phyloP scores from a whole-genome alignment of 148 eudicot species.

The Vaccinium macrocarpon region DNA sequence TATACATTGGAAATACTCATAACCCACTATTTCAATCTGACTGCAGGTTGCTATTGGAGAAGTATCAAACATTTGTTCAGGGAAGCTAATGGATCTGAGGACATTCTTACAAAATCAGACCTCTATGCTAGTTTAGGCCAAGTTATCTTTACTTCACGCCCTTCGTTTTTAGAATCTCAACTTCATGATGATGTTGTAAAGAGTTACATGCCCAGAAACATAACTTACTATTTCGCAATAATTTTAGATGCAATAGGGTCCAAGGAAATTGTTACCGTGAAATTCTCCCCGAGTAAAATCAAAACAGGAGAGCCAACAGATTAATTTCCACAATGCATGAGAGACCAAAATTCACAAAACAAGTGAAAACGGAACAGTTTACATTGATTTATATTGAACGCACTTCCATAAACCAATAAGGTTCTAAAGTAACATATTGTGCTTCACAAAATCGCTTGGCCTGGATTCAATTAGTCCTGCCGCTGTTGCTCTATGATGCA shows the following conservation, averaged over 20 bases:
- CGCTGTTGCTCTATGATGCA: constrained; percentile 17
- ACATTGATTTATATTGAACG: not conserved
- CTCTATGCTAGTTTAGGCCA: no score
- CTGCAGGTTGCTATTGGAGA: no score
- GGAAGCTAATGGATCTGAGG: no score
- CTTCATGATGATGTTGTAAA: no score
- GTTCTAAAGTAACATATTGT: not conserved
- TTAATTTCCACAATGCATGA: not conserved
- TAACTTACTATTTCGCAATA: no score
- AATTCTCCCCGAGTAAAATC: not conserved
- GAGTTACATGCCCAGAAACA: no score
- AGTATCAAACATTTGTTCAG: no score
- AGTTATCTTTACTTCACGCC: no score
- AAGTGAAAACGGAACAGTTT: not conserved
- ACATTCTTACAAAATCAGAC: no score
- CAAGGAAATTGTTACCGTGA: not conserved
- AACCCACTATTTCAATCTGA: no score
- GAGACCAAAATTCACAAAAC: not conserved
- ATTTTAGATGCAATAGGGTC: not conserved
- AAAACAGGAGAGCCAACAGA: not conserved
- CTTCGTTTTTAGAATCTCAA: no score
- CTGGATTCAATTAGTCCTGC: constrained; percentile 21
- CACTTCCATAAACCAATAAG: not conserved
- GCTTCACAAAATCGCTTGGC: constrained; percentile 35
- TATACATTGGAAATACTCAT: no score